phyloP scores from a whole-genome alignment of 1,284 basidiomycete species.

The Apiotrichum sp. region DNA sequence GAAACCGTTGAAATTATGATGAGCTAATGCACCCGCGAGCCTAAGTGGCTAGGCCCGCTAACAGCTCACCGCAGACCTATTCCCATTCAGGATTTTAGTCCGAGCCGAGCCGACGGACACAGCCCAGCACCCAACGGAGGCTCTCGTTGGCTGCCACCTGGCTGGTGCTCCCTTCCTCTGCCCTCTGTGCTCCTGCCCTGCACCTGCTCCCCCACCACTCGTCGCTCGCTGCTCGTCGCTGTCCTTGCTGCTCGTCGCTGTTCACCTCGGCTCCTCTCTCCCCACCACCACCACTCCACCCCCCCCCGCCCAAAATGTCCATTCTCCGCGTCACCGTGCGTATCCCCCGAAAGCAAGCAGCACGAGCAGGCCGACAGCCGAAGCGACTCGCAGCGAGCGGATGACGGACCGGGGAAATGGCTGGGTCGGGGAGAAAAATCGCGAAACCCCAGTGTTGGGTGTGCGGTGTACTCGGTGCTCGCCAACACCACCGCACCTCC shows the following conservation, averaged over 20 bases:
- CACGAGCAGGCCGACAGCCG: not conserved
- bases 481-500: no score
- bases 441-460: no score
- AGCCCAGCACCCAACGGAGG: not conserved
- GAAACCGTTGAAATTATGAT: no score
- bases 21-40: no score
- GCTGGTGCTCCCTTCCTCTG: not conserved
- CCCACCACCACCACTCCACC: not conserved
- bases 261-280: not conserved
- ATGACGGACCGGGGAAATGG: not conserved
- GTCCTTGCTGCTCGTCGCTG: not conserved
- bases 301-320: slow-evolving; percentile 33
- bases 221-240: not conserved
- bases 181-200: no score
- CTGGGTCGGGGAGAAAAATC: no score
- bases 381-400: slow-evolving; percentile 4
- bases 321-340: slow-evolving; percentile 39
- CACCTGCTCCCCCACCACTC: not conserved
- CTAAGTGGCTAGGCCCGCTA: no score
- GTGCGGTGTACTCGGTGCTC: no score
- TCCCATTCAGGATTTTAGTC: not conserved
- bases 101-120: not conserved
- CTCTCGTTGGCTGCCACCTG: not conserved
- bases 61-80: no score
- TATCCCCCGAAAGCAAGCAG: slow-evolving; percentile 1